Evolutionary conservation across 2,329 filamentous ascomycete genomes (phyloP), one percentile per base, ranked within the genome.

Genomic region (Aspergillus sojae): DNA sequence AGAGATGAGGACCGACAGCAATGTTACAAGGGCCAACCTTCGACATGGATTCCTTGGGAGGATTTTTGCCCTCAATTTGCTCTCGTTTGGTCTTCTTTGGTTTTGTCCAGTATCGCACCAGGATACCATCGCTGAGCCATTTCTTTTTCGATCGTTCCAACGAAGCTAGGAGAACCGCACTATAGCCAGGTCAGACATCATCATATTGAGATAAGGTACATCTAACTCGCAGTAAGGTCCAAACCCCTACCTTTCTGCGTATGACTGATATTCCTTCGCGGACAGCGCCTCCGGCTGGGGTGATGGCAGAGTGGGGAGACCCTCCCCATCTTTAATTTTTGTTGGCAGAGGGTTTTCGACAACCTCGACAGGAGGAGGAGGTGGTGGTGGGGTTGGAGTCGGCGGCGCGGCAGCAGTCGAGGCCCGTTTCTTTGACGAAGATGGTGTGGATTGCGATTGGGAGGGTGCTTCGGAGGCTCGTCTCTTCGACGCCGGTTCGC

Each of bases 1-100:
- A 87, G 9, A 85, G 84, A 74, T 89, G 86, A 57, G 88, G 88
- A 65, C 89, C 88, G 56, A 89, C 84, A 39, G 85, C 83, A 58
- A 90, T 81, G 61, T 85, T 83, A 68, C 85, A 87, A 63, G 82
- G 80, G 54, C 88, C 87, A 39, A 87, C 76, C 69, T 82, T 84
- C 11, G 80, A 74, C 81, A 86, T 85, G 6, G 82, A 82, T 43
- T 86, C 78, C 72, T 83, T 78, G 67, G 84, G 74, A 1, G 82
- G 82, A 54, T 84, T 83, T 61, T 79, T 77, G 26, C 77, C 74
- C 61, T 80, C 79, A 52, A 77, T 76, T 59, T 81, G 81, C 58
- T 83, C 80, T 48, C 80, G 78, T 71, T 86, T 86, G 26, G 84
- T 84, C 67, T 83, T 84, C 63, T 84, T 82, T 7, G 85, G 84